Conservation (phyloP, 1,284 basidiomycete genomes). For the Fomes fomentarius region DNA sequence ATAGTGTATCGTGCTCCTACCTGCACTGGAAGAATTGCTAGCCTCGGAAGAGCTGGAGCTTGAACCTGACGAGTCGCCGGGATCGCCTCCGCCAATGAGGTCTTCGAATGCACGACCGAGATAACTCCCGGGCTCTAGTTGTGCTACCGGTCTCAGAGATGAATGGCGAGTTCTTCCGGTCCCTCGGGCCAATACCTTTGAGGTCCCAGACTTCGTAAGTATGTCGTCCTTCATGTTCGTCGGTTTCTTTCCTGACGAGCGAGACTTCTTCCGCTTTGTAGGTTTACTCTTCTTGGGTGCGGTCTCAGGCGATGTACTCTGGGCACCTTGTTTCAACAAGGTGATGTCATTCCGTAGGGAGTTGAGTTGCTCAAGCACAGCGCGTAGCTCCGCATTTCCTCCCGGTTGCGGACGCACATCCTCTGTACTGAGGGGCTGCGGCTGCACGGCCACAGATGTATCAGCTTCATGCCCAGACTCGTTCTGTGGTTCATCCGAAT, state of each 20-base stretch:
- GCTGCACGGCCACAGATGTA: neutral
- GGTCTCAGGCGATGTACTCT: too few species aligned
- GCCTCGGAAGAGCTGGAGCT: neutral
- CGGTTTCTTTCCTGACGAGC: too few species aligned
- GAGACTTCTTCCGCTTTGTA: too few species aligned
- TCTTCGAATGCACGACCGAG: constrained; percentile 9
- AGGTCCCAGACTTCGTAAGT: neutral
- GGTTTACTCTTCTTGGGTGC: too few species aligned
- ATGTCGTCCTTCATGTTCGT: too few species aligned
- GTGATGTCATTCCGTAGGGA: too few species aligned
- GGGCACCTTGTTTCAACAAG: too few species aligned
- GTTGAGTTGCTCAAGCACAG: too few species aligned
- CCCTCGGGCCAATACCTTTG: too few species aligned
- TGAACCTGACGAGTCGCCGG: neutral
- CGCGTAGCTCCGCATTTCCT: too few species aligned
- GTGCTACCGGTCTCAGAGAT: constrained; percentile 3
- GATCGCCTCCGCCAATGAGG: neutral
- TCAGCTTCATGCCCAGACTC: neutral
- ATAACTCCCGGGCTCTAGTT: constrained; percentile 18
- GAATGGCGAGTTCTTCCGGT: neutral
- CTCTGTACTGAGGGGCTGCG: neutral
- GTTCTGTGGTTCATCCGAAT: constrained; percentile 4
- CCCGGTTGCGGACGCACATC: too few species aligned
- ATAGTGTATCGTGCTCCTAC: neutral
- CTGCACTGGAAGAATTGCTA: neutral